Conservation (phyloP, 352 stramenopile species). For the Stramenopiles sp. region DNA sequence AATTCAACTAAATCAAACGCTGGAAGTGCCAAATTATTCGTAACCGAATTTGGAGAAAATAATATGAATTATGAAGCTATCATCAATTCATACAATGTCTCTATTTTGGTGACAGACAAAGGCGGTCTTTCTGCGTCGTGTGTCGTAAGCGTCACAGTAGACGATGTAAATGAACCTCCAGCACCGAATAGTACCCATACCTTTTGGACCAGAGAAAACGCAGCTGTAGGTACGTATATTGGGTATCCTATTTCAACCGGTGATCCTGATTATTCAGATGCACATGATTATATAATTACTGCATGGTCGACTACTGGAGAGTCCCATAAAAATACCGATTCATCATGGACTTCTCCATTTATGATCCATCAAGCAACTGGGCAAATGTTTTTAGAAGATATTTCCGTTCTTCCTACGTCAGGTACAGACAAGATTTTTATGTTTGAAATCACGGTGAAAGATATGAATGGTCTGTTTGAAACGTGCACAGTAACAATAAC, state of each 20-base stretch:
- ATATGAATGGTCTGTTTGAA: background rate
- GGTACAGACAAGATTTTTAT: background rate
- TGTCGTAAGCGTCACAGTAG: background rate
- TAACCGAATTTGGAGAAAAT: background rate
- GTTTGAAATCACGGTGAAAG: background rate
- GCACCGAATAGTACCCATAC: background rate
- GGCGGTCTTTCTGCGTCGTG: background rate
- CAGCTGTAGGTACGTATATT: background rate
- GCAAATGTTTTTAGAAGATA: background rate
- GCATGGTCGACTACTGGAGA: background rate
- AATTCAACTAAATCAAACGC: background rate
- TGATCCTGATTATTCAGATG: background rate
- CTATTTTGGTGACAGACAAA: background rate
- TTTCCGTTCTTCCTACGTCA: background rate
- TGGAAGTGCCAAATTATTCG: background rate
- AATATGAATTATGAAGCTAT: background rate
- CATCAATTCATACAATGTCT: background rate
- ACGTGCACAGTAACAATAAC: background rate
- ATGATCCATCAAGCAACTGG: background rate
- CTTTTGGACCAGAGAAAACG: background rate
- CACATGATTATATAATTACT: background rate
- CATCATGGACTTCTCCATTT: background rate
- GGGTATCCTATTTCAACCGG: background rate
- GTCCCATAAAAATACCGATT: background rate
- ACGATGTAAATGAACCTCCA: conserved; percentile 2